A percentile compares a stretch with the other conserved stretches of the same genome.
phyloP scores from a whole-genome alignment of 2,329 filamentous ascomycete genomes.

The Penicillium brasilianum region DNA sequence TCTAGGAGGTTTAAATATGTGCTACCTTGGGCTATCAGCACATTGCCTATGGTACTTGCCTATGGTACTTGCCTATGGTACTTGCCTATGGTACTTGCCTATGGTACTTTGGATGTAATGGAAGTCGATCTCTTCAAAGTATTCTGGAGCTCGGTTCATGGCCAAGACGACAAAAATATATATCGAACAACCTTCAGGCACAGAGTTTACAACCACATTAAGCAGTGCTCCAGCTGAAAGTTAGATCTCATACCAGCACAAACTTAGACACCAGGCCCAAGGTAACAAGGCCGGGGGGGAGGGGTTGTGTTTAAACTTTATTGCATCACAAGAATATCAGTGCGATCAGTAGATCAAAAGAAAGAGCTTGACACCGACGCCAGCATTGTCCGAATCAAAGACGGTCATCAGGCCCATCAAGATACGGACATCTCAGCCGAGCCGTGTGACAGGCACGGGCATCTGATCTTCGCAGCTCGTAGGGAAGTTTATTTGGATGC shows the following conservation, averaged over 20 bases:
- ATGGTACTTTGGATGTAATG: no score
- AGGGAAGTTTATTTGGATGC: neutral
- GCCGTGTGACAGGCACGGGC: slow-evolving; percentile 14
- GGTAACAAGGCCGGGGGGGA: neutral
- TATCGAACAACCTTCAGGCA: no score
- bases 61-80: no score
- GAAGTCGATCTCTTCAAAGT: neutral
- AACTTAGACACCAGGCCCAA: neutral
- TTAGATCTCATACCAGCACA: neutral
- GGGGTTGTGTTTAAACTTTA: neutral
- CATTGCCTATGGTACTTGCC: no score
- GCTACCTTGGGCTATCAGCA: neutral
- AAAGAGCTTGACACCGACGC: neutral
- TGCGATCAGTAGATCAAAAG: neutral
- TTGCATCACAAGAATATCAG: neutral
- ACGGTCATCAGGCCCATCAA: slow-evolving; percentile 4
- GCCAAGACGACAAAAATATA: neutral
- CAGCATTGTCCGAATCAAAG: neutral
- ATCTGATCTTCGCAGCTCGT: slow-evolving; percentile 1
- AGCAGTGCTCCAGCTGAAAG: neutral
- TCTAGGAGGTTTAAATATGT: neutral
- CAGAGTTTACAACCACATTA: neutral
- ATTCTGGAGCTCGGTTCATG: neutral
- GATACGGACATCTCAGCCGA: neutral
- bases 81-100: no score